A percentile compares a stretch with the other conserved stretches of the same genome.
Conservation (phyloP, 805 yeast genomes). For the Aciculoconidium aculeatum region DNA sequence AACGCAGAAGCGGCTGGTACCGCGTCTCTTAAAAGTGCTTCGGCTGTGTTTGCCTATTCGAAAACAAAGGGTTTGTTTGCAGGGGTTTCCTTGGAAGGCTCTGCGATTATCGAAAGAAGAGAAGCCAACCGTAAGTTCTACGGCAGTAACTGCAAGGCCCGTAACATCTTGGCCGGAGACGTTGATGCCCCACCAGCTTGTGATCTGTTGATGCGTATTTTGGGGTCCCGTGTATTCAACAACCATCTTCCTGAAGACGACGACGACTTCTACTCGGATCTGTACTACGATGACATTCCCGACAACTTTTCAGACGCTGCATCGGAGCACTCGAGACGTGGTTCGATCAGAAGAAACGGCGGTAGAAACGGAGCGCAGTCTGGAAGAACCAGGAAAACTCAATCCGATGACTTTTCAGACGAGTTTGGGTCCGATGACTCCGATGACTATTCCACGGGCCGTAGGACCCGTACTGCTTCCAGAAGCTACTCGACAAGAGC, state of each 20-base stretch:
- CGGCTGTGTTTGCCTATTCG: constrained; percentile 90
- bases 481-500: constrained; percentile 11
- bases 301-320: constrained; percentile 58
- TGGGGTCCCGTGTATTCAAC: constrained; percentile 80
- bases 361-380: constrained; percentile 8
- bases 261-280: constrained; percentile 54
- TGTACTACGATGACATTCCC: constrained; percentile 68
- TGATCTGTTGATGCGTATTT: constrained; percentile 78
- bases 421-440: constrained; percentile 31
- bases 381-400: constrained; percentile 14
- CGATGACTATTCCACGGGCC: constrained; percentile 11
- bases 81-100: constrained; percentile 95
- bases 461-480: constrained; percentile 21
- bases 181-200: constrained; percentile 92
- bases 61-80: constrained; percentile 96
- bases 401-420: constrained; percentile 30
- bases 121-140: constrained; percentile 95
- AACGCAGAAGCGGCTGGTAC: constrained; percentile 97
- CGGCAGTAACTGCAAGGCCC: constrained; percentile 85
- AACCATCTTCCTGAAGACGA: constrained; percentile 44
- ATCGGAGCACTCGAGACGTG: constrained; percentile 30
- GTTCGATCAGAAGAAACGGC: constrained; percentile 18
- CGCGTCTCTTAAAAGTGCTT: constrained; percentile 79
- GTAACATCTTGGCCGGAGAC: constrained; percentile 73
- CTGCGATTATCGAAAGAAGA: constrained; percentile 93